phyloP scores from a whole-genome alignment of 192 early-diverging fungal genomes.

The Podila clonocystis region DNA sequence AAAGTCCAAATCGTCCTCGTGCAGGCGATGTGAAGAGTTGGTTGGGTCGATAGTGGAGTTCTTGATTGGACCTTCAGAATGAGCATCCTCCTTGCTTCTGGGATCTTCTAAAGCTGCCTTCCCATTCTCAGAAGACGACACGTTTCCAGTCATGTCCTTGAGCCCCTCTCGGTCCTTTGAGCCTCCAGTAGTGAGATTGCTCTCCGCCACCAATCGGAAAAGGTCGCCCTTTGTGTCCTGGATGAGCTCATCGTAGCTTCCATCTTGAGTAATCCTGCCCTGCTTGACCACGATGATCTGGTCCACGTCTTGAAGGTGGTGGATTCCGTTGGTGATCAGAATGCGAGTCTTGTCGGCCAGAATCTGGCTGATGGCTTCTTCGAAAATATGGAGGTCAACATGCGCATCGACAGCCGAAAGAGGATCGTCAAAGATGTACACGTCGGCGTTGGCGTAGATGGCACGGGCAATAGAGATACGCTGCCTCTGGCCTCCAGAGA shows the following conservation, averaged over 20 bases:
- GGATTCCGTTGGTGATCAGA: slow-evolving; percentile 81
- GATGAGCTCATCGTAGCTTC: slow-evolving; percentile 72
- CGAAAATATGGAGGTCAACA: slow-evolving; percentile 62
- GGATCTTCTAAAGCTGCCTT: no score
- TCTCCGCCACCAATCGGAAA: slow-evolving; percentile 62
- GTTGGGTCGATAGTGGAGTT: slow-evolving; percentile 13
- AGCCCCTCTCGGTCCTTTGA: background rate
- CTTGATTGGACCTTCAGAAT: background rate
- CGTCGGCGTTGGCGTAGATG: slow-evolving; percentile 87
- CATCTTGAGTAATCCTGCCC: slow-evolving; percentile 73
- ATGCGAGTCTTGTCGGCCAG: slow-evolving; percentile 81
- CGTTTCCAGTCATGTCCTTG: background rate
- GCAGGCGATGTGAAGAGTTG: slow-evolving; percentile 20
- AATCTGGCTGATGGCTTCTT: slow-evolving; percentile 42
- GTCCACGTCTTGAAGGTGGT: slow-evolving; percentile 73
- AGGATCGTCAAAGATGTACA: slow-evolving; percentile 60
- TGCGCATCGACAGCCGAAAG: slow-evolving; percentile 72
- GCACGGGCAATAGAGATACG: slow-evolving; percentile 73
- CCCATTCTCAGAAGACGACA: background rate
- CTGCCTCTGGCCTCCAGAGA: slow-evolving; percentile 93
- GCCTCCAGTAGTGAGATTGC: background rate
- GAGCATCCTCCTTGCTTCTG: no score
- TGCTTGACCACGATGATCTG: slow-evolving; percentile 74
- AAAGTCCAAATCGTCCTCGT: slow-evolving; percentile 12
- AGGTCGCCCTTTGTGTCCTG: slow-evolving; percentile 60